Conservation (phyloP, 306 rosid species). For the Medicago truncatula region DNA sequence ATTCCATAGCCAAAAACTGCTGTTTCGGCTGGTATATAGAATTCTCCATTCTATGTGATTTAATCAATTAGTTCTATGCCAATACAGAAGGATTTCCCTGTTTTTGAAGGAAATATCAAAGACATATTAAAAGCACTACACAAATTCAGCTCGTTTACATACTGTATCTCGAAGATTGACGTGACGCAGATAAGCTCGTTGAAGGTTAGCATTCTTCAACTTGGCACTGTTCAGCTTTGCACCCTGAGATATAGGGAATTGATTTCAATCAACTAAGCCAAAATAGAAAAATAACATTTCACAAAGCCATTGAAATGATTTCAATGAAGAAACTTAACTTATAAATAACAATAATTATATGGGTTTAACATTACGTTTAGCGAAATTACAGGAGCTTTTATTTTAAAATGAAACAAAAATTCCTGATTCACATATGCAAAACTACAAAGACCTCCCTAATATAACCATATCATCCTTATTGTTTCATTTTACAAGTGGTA, state of each 20-base stretch:
- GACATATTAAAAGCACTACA: neutral
- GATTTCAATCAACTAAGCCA: constrained; percentile 21
- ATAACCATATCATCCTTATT: neutral
- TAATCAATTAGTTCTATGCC: neutral
- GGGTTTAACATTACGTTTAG: neutral
- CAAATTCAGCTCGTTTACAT: constrained; percentile 42
- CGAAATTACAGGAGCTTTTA: neutral
- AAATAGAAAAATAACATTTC: constrained; percentile 3
- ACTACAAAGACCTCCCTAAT: neutral
- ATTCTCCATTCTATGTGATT: neutral
- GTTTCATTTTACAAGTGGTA: neutral
- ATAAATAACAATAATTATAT: constrained; percentile 18
- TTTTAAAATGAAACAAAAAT: neutral
- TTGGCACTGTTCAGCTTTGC: constrained; percentile 83
- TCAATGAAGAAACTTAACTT: neutral
- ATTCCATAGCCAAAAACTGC: constrained; percentile 2
- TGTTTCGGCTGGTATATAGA: neutral
- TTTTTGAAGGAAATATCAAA: no score
- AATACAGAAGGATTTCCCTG: neutral
- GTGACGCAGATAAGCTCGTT: constrained; percentile 85
- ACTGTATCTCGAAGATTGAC: constrained; percentile 82
- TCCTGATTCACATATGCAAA: neutral
- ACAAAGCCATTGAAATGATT: neutral
- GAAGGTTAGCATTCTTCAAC: constrained; percentile 87
- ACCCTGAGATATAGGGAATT: constrained; percentile 60